phyloP scores from a whole-genome alignment of 805 yeast species.

The Kodamaea fukazawae region DNA sequence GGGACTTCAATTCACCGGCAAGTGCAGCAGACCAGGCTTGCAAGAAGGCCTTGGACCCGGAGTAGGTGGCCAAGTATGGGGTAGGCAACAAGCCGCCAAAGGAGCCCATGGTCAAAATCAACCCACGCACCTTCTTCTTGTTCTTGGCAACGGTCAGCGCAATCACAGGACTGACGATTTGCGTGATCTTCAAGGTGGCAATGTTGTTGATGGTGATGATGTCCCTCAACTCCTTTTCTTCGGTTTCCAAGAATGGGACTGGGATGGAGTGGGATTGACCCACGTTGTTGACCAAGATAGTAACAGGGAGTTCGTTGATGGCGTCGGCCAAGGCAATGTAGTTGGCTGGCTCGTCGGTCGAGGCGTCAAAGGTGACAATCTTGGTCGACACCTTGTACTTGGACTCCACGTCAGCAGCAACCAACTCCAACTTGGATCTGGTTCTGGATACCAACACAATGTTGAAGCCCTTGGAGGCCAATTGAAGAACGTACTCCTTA shows the following conservation, averaged over 20 bases:
- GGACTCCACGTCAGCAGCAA: conserved; percentile 60
- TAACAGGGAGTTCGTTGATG: conserved; percentile 54
- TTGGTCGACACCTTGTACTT: conserved; percentile 61
- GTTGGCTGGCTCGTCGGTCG: conserved; percentile 57
- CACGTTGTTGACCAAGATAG: conserved; percentile 85
- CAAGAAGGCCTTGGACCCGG: conserved; percentile 94
- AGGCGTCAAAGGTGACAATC: conserved; percentile 74
- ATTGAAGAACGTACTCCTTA: conserved; percentile 81
- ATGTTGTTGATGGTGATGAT: conserved; percentile 84
- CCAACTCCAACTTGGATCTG: conserved; percentile 62
- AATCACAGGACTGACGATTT: conserved; percentile 72
- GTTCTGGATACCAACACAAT: conserved; percentile 84
- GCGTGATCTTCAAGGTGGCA: conserved; percentile 82
- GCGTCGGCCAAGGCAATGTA: conserved; percentile 51
- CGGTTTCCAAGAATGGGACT: conserved; percentile 84
- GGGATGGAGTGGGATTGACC: conserved; percentile 95
- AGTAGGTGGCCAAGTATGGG: conserved; percentile 87
- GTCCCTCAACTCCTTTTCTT: conserved; percentile 65
- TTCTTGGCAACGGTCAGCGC: conserved; percentile 46
- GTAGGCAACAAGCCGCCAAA: conserved; percentile 94
- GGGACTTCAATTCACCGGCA: conserved; percentile 72
- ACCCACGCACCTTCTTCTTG: conserved; percentile 52
- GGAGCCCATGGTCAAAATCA: conserved; percentile 93
- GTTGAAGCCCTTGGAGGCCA: conserved; percentile 83
- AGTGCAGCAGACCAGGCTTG: conserved; percentile 91